Base-by-base conservation (phyloP, 2,329 filamentous ascomycete species). In the Alternaria infectoria region DNA sequence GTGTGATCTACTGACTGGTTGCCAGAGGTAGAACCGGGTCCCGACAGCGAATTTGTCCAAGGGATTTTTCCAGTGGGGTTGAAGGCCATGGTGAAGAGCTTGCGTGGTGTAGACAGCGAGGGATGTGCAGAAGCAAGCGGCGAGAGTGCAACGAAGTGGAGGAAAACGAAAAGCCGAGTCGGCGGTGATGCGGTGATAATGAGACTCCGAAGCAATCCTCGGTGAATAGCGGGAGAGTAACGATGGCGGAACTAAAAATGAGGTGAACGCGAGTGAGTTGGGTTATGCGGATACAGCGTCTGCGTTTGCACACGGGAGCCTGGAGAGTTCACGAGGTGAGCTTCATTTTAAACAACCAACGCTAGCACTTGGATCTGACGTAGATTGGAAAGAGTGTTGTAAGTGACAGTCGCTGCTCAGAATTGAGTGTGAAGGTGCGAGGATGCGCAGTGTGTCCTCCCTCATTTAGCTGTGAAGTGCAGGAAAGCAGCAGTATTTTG, bases 181-280 rank as follows among this genome's bases (percentile, higher is more conserved):
- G 19, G 19, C 49, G 36, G 49, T 23, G 30, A 52, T 36, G 19
- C 49, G 36, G 49, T 23, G 30, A 52, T 36, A 25, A 19, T 36
- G 13, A 5, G 10, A 7, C 19, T 26, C n/a, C 12, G 15, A 17
- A 7, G 12, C 17, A 46, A 17, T 5, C 5, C 23, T 30, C 47
- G 23, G 19, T 47, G 45, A 47, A n/a, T n/a, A 15, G 49, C 17
- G 28, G 23, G 13, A 30, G 17, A 25, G 10, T 54, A 58, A 54
- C 19, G 21, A 51, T 46, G 21, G 44, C 28, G 17, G 13, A 44
- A 30, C 60, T 56, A 54, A 58, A 43, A 55, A 60, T 60, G 51
- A 49, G 49, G 52, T 57, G 57, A 61, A 56, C 17, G 54, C 47
- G 49, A 58, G 40, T 47, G 49, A 58, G 30, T 47, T 17, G 56